Evolutionary conservation across 345 rosid genomes (phyloP).

Genomic region (Carallia pectinifolia): DNA sequence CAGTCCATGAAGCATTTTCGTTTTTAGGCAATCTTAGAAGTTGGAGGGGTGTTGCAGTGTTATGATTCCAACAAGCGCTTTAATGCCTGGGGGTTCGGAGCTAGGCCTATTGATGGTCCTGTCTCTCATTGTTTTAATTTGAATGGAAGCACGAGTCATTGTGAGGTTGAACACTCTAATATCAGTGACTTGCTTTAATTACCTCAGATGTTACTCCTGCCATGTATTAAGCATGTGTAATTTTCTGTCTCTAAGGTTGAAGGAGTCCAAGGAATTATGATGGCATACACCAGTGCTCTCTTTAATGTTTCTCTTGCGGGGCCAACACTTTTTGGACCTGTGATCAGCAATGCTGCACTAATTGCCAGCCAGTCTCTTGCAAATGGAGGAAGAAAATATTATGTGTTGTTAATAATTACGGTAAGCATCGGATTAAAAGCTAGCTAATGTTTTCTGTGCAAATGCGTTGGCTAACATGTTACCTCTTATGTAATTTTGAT

Average conservation of each 20-base stretch:
- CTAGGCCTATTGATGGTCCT: constrained; percentile 95
- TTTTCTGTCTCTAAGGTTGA: constrained; percentile 59
- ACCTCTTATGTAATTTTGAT: neutral
- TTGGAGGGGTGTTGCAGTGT: constrained; percentile 88
- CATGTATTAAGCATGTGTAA: constrained; percentile 4
- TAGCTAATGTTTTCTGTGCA: constrained; percentile 5
- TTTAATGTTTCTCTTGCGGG: constrained; percentile 91
- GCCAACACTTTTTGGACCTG: constrained; percentile 91
- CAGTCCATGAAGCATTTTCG: neutral
- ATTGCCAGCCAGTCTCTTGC: constrained; percentile 76
- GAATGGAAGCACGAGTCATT: constrained; percentile 77
- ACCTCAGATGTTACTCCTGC: constrained; percentile 8
- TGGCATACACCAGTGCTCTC: constrained; percentile 76
- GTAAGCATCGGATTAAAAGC: constrained; percentile 38
- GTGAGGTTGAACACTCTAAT: constrained; percentile 52
- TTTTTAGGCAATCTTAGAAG: constrained; percentile 74
- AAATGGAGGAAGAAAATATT: constrained; percentile 58
- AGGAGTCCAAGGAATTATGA: constrained; percentile 85
- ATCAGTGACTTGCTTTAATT: constrained; percentile 2
- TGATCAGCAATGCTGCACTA: constrained; percentile 63
- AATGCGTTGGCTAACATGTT: neutral
- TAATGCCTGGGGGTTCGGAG: constrained; percentile 99
- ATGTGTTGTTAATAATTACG: constrained; percentile 79
- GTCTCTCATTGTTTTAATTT: constrained; percentile 94
- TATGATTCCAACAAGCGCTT: constrained; percentile 78